A percentile compares a stretch with the other conserved stretches of the same genome.
Conservation (phyloP, 2,329 filamentous ascomycete genomes). For the Sarocladium oryzae region DNA sequence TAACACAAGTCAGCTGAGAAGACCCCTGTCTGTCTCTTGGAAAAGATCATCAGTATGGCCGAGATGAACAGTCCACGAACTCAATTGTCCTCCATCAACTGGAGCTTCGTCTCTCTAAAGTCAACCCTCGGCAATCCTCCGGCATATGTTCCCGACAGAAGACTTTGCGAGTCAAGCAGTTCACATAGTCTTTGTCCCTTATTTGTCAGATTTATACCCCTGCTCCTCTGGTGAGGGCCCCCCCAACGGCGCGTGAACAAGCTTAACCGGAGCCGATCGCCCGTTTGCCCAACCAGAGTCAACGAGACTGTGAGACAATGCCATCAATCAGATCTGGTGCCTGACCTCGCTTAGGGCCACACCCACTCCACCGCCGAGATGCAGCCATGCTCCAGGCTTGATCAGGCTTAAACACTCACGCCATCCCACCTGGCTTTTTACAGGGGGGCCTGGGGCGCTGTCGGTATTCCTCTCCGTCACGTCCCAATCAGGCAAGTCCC, state of each 20-base stretch:
- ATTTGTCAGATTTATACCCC: background rate
- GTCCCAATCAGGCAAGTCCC: constrained; percentile 2
- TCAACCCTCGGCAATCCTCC: too few species aligned
- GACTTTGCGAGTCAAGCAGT: too few species aligned
- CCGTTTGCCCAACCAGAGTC: constrained; percentile 3
- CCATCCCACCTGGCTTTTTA: too few species aligned
- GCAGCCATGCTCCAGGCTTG: background rate
- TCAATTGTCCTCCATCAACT: too few species aligned
- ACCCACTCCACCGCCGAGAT: background rate
- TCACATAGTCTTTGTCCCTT: background rate
- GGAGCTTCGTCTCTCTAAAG: too few species aligned
- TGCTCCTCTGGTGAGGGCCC: background rate
- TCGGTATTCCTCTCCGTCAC: background rate
- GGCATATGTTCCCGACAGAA: too few species aligned
- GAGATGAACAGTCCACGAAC: too few species aligned
- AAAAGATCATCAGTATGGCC: too few species aligned
- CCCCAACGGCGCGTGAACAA: background rate
- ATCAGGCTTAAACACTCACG: background rate
- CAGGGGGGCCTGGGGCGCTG: background rate
- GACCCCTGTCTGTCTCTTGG: too few species aligned
- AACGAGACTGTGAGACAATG: background rate
- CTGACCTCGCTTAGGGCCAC: constrained; percentile 3
- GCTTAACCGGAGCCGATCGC: constrained; percentile 4
- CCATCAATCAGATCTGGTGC: constrained; percentile 5
- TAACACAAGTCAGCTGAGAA: too few species aligned